Evolutionary conservation across 1,284 basidiomycete species (phyloP).

Genomic region (Xerocomus minutiporus): DNA sequence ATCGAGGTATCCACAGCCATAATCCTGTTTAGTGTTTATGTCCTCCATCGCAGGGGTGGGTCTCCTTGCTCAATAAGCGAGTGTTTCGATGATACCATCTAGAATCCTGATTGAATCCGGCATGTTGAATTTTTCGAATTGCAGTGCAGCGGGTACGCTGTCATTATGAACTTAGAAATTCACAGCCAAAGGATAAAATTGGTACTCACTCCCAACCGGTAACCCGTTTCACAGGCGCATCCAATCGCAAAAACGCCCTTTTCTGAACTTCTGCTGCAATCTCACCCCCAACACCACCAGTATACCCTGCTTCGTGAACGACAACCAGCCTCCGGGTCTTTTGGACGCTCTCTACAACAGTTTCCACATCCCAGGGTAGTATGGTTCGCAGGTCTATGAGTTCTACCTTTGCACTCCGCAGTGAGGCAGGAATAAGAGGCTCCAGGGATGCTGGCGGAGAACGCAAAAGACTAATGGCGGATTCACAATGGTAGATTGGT

Average conservation of each 20-base stretch:
- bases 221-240: constrained; percentile 83
- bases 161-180: constrained; percentile 4
- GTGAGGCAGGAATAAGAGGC: constrained; percentile 59
- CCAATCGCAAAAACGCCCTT: constrained; percentile 79
- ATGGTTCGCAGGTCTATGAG: constrained; percentile 90
- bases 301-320: constrained; percentile 86
- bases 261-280: constrained; percentile 84
- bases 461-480: constrained; percentile 64
- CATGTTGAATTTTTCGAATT: constrained; percentile 88
- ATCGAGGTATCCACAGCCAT: constrained; percentile 1
- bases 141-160: constrained; percentile 76
- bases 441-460: constrained; percentile 67
- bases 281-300: constrained; percentile 82
- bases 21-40: not conserved
- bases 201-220: constrained; percentile 86
- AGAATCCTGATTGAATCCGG: constrained; percentile 81
- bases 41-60: not conserved
- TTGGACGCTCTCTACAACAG: constrained; percentile 75
- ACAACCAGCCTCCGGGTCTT: constrained; percentile 83
- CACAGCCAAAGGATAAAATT: not conserved
- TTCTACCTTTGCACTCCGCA: constrained; percentile 77
- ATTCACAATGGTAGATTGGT: constrained; percentile 86
- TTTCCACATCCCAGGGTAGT: constrained; percentile 84
- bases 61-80: constrained; percentile 55
- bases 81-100: constrained; percentile 80